Conservation (phyloP, 2,329 filamentous ascomycete genomes). For the Sporothrix brunneoviolacea region DNA sequence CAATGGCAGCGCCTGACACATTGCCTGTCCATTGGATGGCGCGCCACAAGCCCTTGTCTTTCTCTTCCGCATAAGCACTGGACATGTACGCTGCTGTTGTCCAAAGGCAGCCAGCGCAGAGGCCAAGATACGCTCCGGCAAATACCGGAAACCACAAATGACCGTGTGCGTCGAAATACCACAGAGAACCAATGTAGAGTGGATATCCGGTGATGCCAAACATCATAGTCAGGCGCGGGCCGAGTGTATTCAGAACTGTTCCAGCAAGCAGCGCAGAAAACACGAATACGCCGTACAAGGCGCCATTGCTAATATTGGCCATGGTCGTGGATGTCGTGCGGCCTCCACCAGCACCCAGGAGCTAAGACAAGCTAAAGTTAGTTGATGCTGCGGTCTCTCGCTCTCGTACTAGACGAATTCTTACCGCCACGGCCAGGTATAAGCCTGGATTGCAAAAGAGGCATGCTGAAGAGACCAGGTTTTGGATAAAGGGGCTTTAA, state of each 20-base stretch:
- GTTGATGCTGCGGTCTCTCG: neutral
- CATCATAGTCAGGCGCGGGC: slow-evolving; percentile 17
- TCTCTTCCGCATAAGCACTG: slow-evolving; percentile 28
- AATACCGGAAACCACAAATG: slow-evolving; percentile 22
- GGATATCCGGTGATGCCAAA: slow-evolving; percentile 23
- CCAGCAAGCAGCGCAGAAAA: slow-evolving; percentile 23
- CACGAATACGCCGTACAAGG: slow-evolving; percentile 25
- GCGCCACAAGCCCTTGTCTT: slow-evolving; percentile 25
- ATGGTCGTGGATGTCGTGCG: slow-evolving; percentile 22
- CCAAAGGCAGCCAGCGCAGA: slow-evolving; percentile 26
- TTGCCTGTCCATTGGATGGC: slow-evolving; percentile 27
- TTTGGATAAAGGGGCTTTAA: slow-evolving; percentile 6
- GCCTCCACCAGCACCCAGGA: slow-evolving; percentile 25
- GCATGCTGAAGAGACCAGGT: neutral
- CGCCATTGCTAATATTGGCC: slow-evolving; percentile 24
- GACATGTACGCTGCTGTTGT: slow-evolving; percentile 27
- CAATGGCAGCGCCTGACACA: slow-evolving; percentile 24
- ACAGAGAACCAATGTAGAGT: slow-evolving; percentile 24
- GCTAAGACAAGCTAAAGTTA: neutral
- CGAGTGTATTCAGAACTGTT: slow-evolving; percentile 23
- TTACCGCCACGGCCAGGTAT: slow-evolving; percentile 1
- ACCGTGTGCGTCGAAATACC: slow-evolving; percentile 25
- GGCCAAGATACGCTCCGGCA: slow-evolving; percentile 24
- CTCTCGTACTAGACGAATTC: neutral
- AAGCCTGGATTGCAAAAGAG: slow-evolving; percentile 8